A percentile compares a stretch with the other conserved stretches of the same genome.
These are phyloP conservation scores for Lepidium aucheri DNA, from an alignment of 345 rosid genomes.

Conservation along the genomic window DNA sequence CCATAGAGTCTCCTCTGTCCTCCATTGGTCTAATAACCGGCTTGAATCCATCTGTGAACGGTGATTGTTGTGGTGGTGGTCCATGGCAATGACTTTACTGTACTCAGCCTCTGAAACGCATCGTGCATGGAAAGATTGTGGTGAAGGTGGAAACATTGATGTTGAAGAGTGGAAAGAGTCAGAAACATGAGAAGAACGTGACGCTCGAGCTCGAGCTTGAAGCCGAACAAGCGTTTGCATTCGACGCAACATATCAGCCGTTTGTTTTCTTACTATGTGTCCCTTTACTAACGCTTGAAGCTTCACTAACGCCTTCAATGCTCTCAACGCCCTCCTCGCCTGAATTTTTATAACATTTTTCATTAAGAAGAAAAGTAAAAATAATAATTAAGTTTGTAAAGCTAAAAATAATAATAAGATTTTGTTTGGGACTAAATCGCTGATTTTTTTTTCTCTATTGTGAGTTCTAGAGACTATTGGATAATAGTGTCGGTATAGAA, in stretches of 20 bases:
- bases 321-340: constrained; percentile 93
- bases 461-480: background rate
- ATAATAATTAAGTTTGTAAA: too few species aligned
- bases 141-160: constrained; percentile 27
- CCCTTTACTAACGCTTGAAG: constrained; percentile 96
- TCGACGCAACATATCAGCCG: constrained; percentile 66
- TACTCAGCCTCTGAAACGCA: constrained; percentile 23
- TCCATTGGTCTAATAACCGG: constrained; percentile 71
- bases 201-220: constrained; percentile 70
- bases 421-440: constrained; percentile 7
- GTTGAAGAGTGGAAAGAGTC: constrained; percentile 40
- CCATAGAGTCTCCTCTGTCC: constrained; percentile 50
- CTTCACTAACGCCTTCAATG: constrained; percentile 84
- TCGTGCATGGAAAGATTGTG: constrained; percentile 21
- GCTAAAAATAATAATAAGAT: too few species aligned
- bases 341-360: constrained; percentile 9
- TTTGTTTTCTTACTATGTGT: constrained; percentile 82
- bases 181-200: constrained; percentile 41
- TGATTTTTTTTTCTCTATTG: background rate
- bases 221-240: constrained; percentile 77
- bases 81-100: constrained; percentile 25
- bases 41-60: constrained; percentile 38
- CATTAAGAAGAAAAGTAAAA: background rate
- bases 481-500: constrained; percentile 25
- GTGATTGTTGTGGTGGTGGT: constrained; percentile 14